Evolutionary conservation across 2,329 filamentous ascomycete species (phyloP).

Genomic region (Orbilia blumenaviensis): DNA sequence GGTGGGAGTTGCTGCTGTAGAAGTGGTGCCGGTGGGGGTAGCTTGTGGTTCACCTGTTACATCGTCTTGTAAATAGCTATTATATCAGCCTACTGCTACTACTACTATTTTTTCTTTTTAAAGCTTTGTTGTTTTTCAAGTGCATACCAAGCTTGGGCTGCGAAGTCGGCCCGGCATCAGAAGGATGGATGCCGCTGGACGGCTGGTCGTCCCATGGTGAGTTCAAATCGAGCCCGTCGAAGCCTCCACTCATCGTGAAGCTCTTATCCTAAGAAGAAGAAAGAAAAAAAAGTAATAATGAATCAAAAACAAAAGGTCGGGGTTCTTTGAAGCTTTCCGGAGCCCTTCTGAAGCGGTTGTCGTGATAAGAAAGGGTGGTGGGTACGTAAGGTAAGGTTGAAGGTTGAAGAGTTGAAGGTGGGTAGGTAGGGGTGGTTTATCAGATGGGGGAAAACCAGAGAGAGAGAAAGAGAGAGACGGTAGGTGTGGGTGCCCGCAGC

Average conservation of each 20-base stretch:
- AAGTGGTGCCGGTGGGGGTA: not conserved
- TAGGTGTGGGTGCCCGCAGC: not conserved
- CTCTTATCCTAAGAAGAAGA: not conserved
- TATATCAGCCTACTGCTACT: no score
- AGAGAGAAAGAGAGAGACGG: no score
- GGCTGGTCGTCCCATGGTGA: constrained; percentile 53
- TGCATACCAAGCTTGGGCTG: constrained; percentile 35
- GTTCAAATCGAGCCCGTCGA: constrained; percentile 50
- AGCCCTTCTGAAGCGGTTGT: not conserved
- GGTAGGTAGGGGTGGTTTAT: no score
- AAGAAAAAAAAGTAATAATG: no score
- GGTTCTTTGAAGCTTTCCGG: not conserved
- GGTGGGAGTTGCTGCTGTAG: no score
- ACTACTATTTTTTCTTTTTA: no score
- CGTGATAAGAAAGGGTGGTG: not conserved
- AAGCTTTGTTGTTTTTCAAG: no score
- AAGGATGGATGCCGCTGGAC: constrained; percentile 25
- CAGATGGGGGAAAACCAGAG: no score
- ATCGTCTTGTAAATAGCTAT: constrained; percentile 19
- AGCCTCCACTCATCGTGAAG: constrained; percentile 51
- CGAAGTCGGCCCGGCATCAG: not conserved
- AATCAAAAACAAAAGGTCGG: not conserved
- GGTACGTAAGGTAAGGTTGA: no score
- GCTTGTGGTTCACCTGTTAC: constrained; percentile 19
- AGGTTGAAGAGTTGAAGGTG: no score